Conservation (phyloP, 2,329 filamentous ascomycete species). For the Aspergillus pseudoviridinutans region DNA sequence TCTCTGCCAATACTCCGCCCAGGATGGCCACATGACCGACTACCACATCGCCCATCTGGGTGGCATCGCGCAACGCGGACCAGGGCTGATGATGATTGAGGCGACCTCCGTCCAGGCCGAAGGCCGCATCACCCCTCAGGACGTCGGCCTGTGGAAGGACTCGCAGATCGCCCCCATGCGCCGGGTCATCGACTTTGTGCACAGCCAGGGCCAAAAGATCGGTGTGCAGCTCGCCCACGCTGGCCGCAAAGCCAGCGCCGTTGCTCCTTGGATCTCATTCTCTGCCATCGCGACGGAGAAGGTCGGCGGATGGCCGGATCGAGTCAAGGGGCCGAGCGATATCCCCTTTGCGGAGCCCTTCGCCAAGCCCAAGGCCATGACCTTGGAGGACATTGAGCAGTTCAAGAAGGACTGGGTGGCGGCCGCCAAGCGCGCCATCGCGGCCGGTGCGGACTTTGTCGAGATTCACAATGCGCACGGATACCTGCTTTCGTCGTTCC, state of each 20-base stretch:
- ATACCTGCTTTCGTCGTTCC: constrained; percentile 68
- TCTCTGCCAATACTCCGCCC: constrained; percentile 63
- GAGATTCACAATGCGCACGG: constrained; percentile 80
- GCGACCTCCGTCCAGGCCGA: constrained; percentile 71
- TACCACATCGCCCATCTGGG: constrained; percentile 83
- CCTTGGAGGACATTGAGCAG: constrained; percentile 61
- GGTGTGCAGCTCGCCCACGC: constrained; percentile 81
- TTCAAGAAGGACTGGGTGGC: constrained; percentile 61
- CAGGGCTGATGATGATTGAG: constrained; percentile 71
- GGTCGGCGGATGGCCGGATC: constrained; percentile 52
- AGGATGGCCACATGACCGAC: constrained; percentile 69
- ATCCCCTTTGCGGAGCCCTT: constrained; percentile 61
- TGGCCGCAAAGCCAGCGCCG: constrained; percentile 60
- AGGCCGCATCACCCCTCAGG: constrained; percentile 71
- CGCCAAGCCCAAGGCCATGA: constrained; percentile 64
- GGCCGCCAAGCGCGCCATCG: constrained; percentile 57
- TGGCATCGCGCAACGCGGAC: constrained; percentile 71
- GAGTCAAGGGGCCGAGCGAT: constrained; percentile 55
- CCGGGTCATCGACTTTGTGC: constrained; percentile 71
- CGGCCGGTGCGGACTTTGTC: constrained; percentile 71
- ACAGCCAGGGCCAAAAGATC: constrained; percentile 71
- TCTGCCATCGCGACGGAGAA: constrained; percentile 44
- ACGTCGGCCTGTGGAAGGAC: constrained; percentile 70
- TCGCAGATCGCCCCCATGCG: constrained; percentile 68
- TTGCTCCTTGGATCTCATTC: constrained; percentile 47